phyloP scores from a whole-genome alignment of 2,329 filamentous ascomycete species.

The Colletotrichum viniferum region DNA sequence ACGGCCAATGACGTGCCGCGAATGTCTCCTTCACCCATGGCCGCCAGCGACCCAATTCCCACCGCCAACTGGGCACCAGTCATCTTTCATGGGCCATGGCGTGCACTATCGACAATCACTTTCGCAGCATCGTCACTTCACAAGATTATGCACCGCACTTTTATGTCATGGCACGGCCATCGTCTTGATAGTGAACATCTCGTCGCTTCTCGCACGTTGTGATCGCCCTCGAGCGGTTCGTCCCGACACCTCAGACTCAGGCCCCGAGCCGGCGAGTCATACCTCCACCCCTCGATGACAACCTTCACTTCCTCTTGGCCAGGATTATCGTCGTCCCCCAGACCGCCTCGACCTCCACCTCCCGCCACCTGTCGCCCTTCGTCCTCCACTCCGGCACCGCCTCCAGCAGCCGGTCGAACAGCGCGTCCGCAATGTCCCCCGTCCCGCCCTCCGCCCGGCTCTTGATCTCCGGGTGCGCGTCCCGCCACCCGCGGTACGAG shows the following conservation, averaged over 20 bases:
- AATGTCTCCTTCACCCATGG: not conserved
- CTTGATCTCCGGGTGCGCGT: slow-evolving; percentile 54
- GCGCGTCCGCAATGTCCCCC: slow-evolving; percentile 66
- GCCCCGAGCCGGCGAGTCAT: slow-evolving; percentile 1
- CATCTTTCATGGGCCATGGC: not conserved
- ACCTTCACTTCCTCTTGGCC: slow-evolving; percentile 47
- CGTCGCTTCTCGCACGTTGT: not conserved
- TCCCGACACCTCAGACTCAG: not conserved
- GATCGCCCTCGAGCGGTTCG: not conserved
- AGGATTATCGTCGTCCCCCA: slow-evolving; percentile 67
- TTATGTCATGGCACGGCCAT: not conserved
- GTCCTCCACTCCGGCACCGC: slow-evolving; percentile 58
- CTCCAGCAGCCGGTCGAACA: slow-evolving; percentile 63
- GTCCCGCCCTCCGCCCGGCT: slow-evolving; percentile 56
- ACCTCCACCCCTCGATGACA: not conserved
- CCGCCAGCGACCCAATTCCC: not conserved
- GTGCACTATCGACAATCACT: not conserved
- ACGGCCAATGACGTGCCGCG: not conserved
- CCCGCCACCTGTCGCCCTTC: slow-evolving; percentile 52
- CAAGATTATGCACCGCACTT: not conserved
- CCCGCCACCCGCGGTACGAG: slow-evolving; percentile 62
- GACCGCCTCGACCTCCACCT: slow-evolving; percentile 59
- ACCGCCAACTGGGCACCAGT: not conserved
- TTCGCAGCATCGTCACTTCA: not conserved
- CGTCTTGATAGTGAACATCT: not conserved